Percentiles rank a stretch among this genome's conserved stretches.
phyloP scores from a whole-genome alignment of 2,329 filamentous ascomycete species.

The Meredithiella fracta region DNA sequence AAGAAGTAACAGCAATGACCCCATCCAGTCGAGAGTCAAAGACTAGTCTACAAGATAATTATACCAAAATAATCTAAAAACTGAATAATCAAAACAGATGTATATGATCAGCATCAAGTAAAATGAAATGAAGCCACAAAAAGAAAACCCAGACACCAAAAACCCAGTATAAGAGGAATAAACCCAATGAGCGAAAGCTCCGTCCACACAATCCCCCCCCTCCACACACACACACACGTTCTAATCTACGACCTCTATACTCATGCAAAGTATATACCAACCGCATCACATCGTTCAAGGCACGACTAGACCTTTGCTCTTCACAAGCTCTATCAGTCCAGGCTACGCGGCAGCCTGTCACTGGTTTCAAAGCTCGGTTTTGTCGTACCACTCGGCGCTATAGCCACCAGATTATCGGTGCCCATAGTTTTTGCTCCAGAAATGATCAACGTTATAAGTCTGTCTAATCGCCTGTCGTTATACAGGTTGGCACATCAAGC shows the following conservation, averaged over 20 bases:
- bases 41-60: slow-evolving; percentile 6
- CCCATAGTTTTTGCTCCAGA: background rate
- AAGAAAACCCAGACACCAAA: background rate
- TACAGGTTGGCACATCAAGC: background rate
- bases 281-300: too few relatives aligned
- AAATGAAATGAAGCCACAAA: background rate
- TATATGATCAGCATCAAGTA: background rate
- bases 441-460: background rate
- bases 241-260: too few relatives aligned
- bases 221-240: too few relatives aligned
- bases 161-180: background rate
- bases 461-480: background rate
- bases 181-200: too few relatives aligned
- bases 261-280: too few relatives aligned
- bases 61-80: slow-evolving; percentile 1
- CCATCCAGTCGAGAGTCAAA: slow-evolving; percentile 1
- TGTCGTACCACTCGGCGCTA: too few relatives aligned
- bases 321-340: too few relatives aligned
- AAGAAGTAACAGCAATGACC: background rate
- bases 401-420: background rate
- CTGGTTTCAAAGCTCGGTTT: too few relatives aligned
- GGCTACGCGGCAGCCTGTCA: too few relatives aligned
- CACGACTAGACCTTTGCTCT: too few relatives aligned
- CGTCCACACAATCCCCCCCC: too few relatives aligned
- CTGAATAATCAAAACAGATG: background rate